These are phyloP conservation scores for Lithospermum erythrorhizon DNA, from an alignment of 257 asterid genomes.

Conservation along the genomic window DNA sequence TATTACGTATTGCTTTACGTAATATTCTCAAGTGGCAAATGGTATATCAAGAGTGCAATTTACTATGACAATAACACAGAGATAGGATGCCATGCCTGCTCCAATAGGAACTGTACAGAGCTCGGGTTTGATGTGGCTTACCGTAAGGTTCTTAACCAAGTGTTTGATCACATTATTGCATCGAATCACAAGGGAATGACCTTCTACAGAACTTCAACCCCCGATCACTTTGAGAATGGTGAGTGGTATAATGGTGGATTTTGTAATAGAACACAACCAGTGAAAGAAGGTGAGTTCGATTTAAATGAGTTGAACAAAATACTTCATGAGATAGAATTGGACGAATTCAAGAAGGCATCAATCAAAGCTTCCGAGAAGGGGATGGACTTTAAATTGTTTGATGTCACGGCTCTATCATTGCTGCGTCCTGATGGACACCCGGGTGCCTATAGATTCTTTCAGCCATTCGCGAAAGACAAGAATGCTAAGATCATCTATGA, in stretches of 20 bases:
- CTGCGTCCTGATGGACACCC: slow-evolving; percentile 91
- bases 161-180: slow-evolving; percentile 31
- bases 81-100: slow-evolving; percentile 60
- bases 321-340: slow-evolving; percentile 37
- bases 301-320: slow-evolving; percentile 29
- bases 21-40: slow-evolving; percentile 57
- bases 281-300: slow-evolving; percentile 41
- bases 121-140: slow-evolving; percentile 49
- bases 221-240: slow-evolving; percentile 69
- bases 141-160: slow-evolving; percentile 40
- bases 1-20: no score
- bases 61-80: slow-evolving; percentile 40
- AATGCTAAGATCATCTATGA: slow-evolving; percentile 39
- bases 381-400: slow-evolving; percentile 44
- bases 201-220: slow-evolving; percentile 53
- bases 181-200: slow-evolving; percentile 48
- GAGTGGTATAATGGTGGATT: slow-evolving; percentile 62
- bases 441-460: slow-evolving; percentile 55
- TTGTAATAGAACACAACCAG: slow-evolving; percentile 46
- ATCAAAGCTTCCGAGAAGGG: slow-evolving; percentile 35
- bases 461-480: slow-evolving; percentile 41
- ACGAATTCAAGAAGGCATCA: slow-evolving; percentile 31
- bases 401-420: slow-evolving; percentile 44
- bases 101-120: slow-evolving; percentile 48
- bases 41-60: slow-evolving; percentile 56